Base-by-base conservation (phyloP, 2,329 filamentous ascomycete genomes). In the Aspergillus quadrilineatus region DNA sequence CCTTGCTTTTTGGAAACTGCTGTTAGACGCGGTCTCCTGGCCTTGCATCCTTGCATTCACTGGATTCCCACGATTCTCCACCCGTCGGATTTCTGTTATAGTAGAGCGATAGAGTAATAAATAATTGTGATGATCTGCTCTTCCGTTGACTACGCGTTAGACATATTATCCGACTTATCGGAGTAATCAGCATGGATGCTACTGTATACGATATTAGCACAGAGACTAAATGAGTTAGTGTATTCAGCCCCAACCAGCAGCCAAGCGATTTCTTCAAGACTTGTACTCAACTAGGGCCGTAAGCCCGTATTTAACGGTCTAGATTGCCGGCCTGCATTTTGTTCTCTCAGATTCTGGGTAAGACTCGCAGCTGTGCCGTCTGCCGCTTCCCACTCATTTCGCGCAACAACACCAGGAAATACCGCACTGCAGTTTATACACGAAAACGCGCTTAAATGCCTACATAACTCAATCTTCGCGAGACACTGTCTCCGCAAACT, bases 101-200 rank as follows among this genome's bases (percentile, higher is more conserved):
- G 37, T 53, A 52, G 44, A 56, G 51, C 15, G 43, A 52, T 51
- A 56, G 47, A 53, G 34, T 55, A 55, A 55, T 55, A 55, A 48
- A 50, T 55, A 50, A 55, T 55, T 45, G 17, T 37, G n/a, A 7
- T 42, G 39, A 42, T 42, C 7, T 12, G n/a, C 2, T 6, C 22
- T 10, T 26, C 39, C 7, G 22, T 22, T 4, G 2, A 10, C 22
- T 8, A 22, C 17, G n/a, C 22, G 2, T 22, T 22, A 22, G 22
- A 22, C 22, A 22, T 22, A 4, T 22, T 22, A 22, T 22, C 22
- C 22, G 22, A 22, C 22, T 22, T 15, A 42, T 22, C 39, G 39
- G 22, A 8, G 39, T 14, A 37, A 37, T 37, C 34, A 37, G 34
- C 34, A 14, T 14, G 4, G 8, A 14, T 37, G 9, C 34, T 37